These are phyloP conservation scores for Ambrosiella xylebori DNA, from an alignment of 2,329 filamentous ascomycete species.

Conservation along the genomic window DNA sequence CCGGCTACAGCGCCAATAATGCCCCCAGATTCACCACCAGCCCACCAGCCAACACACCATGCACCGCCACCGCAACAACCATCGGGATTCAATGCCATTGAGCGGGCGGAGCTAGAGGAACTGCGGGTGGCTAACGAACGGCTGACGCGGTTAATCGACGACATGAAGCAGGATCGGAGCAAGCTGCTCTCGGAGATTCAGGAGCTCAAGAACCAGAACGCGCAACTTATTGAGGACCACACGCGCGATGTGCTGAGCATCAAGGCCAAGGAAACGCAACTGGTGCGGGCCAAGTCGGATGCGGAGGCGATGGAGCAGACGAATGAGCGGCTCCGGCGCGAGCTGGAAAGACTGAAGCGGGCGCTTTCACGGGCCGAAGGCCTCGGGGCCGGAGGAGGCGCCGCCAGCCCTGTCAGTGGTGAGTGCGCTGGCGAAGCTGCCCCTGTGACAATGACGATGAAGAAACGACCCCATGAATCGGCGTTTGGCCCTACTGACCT, in stretches of 20 bases:
- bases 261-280: conserved; percentile 94
- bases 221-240: conserved; percentile 90
- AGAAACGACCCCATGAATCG: conserved; percentile 15
- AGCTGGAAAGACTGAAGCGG: conserved; percentile 85
- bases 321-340: conserved; percentile 67
- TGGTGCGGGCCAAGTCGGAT: conserved; percentile 80
- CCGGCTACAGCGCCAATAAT: conserved; percentile 37
- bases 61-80: conserved; percentile 35
- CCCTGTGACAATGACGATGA: not conserved
- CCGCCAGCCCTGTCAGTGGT: conserved; percentile 12
- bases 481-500: conserved; percentile 13
- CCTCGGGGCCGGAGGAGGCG: conserved; percentile 21
- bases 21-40: conserved; percentile 28
- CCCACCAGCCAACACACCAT: not conserved
- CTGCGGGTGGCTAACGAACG: conserved; percentile 70
- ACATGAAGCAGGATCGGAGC: conserved; percentile 63
- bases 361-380: conserved; percentile 51
- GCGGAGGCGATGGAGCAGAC: conserved; percentile 75
- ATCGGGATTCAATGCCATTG: conserved; percentile 51
- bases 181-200: conserved; percentile 75
- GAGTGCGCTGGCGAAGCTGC: conserved; percentile 13
- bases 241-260: conserved; percentile 89
- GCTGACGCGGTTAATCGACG: conserved; percentile 57
- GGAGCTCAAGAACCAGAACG: conserved; percentile 93
- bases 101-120: conserved; percentile 83